Evolutionary conservation across 2,329 filamentous ascomycete species (phyloP), one percentile per base, ranked within the genome.

Genomic region (Alternaria alternata): DNA sequence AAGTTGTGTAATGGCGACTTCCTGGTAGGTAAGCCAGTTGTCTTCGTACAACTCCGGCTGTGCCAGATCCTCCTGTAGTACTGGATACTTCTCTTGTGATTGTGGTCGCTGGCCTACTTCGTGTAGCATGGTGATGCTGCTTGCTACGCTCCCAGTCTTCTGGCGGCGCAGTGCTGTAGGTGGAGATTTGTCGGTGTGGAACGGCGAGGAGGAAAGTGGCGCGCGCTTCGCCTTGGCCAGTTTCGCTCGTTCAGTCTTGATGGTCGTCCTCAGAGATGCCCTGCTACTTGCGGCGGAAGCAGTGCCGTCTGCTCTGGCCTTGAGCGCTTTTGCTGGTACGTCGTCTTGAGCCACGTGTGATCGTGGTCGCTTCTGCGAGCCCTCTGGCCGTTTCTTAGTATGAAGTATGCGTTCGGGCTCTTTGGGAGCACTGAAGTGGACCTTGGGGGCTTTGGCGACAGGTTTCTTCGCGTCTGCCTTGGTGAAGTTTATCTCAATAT

Each of bases 41-140:
- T 89, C 86, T 67, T 89, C 87, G 70, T 89, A 89, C 64, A 89
- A 79, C 54, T 84, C 81, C n/a, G 86, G 81, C 48, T 84, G 83
- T 3, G 79, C 76, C 26, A 89, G 79, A 64, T 87, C 81, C 60
- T 88, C 85, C 0, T 74, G 67, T 4, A 89, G 75, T 4, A 87
- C 73, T 2, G 85, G 84, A 68, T 86, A 88, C 49, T 81, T 77
- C 9, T 77, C 75, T 22, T 66, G 68, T 16, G 67, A 58, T 26
- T 62, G 61, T 47, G 67, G 65, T 24, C 70, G 69, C 56, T 73
- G 69, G 22, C 78, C 72, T 12, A 75, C 65, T 12, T 77, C 66
- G 11, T 75, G 73, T 24, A 78, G 71, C 54, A 75, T 65, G 18
- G 71, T 75, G 34, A 77, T 69, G 47, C 73, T 79, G 5, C 74